phyloP scores from a whole-genome alignment of 805 yeast species.

The Starmerella etchellsii region DNA sequence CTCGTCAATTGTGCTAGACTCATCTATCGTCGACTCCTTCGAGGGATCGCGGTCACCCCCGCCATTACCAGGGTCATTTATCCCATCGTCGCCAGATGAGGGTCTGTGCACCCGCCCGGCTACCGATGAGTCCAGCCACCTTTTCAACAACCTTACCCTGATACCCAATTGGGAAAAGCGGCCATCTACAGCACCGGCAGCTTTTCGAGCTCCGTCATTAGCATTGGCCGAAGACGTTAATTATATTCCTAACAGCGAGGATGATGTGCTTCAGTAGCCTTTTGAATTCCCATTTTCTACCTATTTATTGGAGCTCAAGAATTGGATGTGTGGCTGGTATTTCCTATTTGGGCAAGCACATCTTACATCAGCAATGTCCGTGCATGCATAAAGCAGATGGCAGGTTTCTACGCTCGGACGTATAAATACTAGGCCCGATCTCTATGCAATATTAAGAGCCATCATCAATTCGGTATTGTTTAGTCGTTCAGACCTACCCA shows the following conservation, averaged over 20 bases:
- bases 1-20: too few species aligned
- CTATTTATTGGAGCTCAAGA: too few species aligned
- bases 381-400: not conserved
- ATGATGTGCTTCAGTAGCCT: constrained; percentile 2
- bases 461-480: too few species aligned
- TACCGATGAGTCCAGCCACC: not conserved
- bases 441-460: too few species aligned
- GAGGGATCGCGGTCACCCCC: not conserved
- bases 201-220: not conserved
- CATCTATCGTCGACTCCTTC: too few species aligned
- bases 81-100: not conserved
- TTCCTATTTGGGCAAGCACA: too few species aligned
- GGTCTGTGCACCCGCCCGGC: not conserved
- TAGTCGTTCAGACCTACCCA: too few species aligned
- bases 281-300: too few species aligned
- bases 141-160: not conserved
- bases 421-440: not conserved
- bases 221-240: not conserved
- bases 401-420: not conserved
- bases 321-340: too few species aligned
- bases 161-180: not conserved
- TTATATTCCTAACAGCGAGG: constrained; percentile 11
- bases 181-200: not conserved
- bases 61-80: not conserved
- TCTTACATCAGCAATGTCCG: too few species aligned